Conservation (phyloP, 176 grass and related monocot genomes). For the Raddia distichophylla region DNA sequence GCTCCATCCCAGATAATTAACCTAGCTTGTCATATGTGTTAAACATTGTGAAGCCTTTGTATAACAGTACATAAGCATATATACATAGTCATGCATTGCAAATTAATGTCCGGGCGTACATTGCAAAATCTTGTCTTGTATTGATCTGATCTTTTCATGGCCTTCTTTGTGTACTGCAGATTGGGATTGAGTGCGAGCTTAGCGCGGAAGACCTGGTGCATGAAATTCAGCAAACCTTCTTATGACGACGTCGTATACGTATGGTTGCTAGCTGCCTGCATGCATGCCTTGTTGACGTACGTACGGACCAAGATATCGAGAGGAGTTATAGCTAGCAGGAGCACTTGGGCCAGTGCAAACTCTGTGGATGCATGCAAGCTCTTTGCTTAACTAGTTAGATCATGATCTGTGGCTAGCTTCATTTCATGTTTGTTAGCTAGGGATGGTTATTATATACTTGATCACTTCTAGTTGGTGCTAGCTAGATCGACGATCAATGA, state of each 20-base stretch:
- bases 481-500: not conserved
- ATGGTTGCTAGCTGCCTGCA: not conserved
- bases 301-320: not conserved
- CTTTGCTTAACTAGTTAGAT: not conserved
- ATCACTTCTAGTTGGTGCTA: not conserved
- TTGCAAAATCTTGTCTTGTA: not conserved
- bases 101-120: not conserved
- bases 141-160: not conserved
- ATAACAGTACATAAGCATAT: no score
- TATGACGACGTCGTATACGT: slow-evolving; percentile 17
- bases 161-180: slow-evolving; percentile 44
- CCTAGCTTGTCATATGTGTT: not conserved
- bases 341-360: not conserved
- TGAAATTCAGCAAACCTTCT: slow-evolving; percentile 74
- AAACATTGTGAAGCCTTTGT: not conserved
- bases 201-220: slow-evolving; percentile 82
- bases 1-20: not conserved
- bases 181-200: slow-evolving; percentile 88
- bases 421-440: not conserved
- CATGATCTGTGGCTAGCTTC: not conserved
- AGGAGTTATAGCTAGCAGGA: not conserved
- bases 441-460: not conserved
- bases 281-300: not conserved
- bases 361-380: not conserved
- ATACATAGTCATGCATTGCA: not conserved